Evolutionary conservation across 257 asterid species (phyloP).

Genomic region (Thymus mandschuricus): DNA sequence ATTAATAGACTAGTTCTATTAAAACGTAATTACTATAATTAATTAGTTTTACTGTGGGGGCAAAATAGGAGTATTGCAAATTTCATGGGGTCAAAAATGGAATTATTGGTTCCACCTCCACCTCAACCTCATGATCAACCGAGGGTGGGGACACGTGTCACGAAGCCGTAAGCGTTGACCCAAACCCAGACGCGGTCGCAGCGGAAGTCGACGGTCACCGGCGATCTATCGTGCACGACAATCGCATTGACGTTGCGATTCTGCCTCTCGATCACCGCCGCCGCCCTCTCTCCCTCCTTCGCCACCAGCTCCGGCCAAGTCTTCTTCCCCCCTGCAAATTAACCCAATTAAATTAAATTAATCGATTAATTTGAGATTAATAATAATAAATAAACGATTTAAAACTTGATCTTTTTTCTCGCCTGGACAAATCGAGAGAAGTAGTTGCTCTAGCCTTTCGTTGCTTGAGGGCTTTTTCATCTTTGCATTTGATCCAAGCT

Average conservation of each 20-base stretch:
- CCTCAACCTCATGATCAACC: slow-evolving; percentile 11
- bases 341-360: too few species aligned
- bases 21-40: too few species aligned
- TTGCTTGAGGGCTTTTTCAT: too few species aligned
- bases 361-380: too few species aligned
- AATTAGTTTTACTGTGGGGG: too few species aligned
- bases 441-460: too few species aligned
- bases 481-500: too few species aligned
- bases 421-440: slow-evolving; percentile 27
- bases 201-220: slow-evolving; percentile 41
- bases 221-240: slow-evolving; percentile 44
- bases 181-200: slow-evolving; percentile 61
- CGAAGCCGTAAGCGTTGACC: slow-evolving; percentile 34
- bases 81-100: too few species aligned
- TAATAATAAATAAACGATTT: too few species aligned
- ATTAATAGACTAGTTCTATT: too few species aligned
- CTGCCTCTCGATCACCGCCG: slow-evolving; percentile 34
- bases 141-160: slow-evolving; percentile 33
- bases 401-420: not conserved
- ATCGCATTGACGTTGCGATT: slow-evolving; percentile 40
- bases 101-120: too few species aligned
- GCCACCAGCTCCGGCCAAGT: slow-evolving; percentile 52
- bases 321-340: slow-evolving; percentile 26
- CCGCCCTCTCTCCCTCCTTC: slow-evolving; percentile 29
- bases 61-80: too few species aligned